These are phyloP conservation scores for Lecanicillium sp. DNA, from an alignment of 2,329 filamentous ascomycete genomes.

Conservation along the genomic window DNA sequence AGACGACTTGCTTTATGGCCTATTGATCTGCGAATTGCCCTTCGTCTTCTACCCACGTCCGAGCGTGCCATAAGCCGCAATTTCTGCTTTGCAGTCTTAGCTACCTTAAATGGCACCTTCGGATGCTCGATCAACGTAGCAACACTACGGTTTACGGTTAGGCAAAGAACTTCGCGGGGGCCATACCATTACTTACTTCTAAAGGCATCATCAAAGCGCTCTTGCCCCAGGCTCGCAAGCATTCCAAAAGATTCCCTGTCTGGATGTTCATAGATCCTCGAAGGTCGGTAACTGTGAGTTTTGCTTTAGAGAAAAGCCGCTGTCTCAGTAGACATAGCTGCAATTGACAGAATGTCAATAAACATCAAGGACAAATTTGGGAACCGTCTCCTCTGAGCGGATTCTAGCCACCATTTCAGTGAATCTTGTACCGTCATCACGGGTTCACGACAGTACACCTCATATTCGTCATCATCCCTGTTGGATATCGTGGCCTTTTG, in stretches of 20 bases:
- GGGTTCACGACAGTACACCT: conserved; percentile 7
- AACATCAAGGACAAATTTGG: conserved; percentile 6
- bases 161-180: too few species aligned
- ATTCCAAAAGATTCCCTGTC: conserved; percentile 6
- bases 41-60: too few species aligned
- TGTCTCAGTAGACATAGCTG: too few species aligned
- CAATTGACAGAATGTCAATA: conserved; percentile 8
- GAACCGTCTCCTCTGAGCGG: conserved; percentile 1
- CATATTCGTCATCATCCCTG: conserved; percentile 7
- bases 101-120: too few species aligned
- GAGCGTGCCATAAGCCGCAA: too few species aligned
- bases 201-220: conserved; percentile 6
- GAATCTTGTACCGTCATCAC: conserved; percentile 1
- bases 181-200: too few species aligned
- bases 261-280: conserved; percentile 3
- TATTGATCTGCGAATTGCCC: too few species aligned
- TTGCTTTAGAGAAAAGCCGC: too few species aligned
- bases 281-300: conserved; percentile 3
- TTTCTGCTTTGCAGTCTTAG: too few species aligned
- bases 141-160: too few species aligned
- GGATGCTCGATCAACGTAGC: too few species aligned
- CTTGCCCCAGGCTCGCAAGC: conserved; percentile 5
- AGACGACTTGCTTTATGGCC: too few species aligned
- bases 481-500: conserved; percentile 5
- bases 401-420: conserved; percentile 3